These are phyloP conservation scores for Thozetella sp. DNA, from an alignment of 495 filamentous ascomycete species.

Conservation along the genomic window DNA sequence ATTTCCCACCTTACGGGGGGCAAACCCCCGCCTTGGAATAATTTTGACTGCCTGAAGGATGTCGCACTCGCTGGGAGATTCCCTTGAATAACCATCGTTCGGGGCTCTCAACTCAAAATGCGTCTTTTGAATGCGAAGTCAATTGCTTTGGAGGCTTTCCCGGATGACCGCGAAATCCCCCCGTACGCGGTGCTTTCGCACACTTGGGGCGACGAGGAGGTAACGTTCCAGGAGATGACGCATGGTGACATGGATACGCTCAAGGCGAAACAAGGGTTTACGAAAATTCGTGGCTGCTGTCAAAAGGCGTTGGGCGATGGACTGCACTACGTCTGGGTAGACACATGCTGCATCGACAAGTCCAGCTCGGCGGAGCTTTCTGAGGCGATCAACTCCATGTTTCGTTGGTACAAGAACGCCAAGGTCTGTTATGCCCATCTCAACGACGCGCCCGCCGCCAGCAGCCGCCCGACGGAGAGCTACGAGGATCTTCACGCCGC, in stretches of 20 bases:
- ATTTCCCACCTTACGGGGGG: too few species aligned
- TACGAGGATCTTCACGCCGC: not conserved
- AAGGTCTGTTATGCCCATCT: conserved; percentile 32
- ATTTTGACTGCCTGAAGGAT: too few species aligned
- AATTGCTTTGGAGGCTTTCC: not conserved
- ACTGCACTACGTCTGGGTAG: conserved; percentile 26
- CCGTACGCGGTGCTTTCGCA: conserved; percentile 15
- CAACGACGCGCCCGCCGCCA: conserved; percentile 5
- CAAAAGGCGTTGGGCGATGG: conserved; percentile 5
- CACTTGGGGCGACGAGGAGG: conserved; percentile 11
- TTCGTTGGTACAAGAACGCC: conserved; percentile 31
- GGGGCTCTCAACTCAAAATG: conserved; percentile 19
- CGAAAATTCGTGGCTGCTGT: conserved; percentile 9
- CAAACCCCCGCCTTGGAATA: too few species aligned
- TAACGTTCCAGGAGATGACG: conserved; percentile 5
- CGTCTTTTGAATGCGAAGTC: not conserved
- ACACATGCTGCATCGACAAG: conserved; percentile 35
- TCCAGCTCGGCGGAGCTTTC: conserved; percentile 26
- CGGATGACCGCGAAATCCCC: not conserved
- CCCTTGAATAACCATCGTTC: not conserved
- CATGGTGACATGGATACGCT: not conserved
- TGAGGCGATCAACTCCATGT: conserved; percentile 45
- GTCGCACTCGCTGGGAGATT: too few species aligned
- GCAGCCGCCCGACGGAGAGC: not conserved
- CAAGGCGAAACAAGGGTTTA: not conserved